Evolutionary conservation across 2,329 filamentous ascomycete species (phyloP), one percentile per base, ranked within the genome.

Genomic region (Trichoderma koningii): DNA sequence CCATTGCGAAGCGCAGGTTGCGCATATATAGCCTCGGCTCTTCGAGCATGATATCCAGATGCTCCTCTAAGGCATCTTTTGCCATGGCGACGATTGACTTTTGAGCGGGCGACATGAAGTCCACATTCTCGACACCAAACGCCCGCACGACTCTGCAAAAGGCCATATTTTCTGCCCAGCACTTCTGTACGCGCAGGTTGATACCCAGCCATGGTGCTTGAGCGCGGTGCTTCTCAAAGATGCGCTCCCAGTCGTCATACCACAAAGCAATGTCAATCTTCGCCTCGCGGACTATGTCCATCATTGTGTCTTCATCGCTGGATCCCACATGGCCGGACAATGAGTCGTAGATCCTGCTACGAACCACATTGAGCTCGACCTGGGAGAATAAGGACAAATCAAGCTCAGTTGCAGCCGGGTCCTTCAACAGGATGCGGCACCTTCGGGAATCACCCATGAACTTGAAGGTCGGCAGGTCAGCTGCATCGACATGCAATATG

Each of bases 371-470:
- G 14, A 75, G 71, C 72, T 81, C 83, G 3, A 85, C 78, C 66
- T 85, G 83, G 3, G 82, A 81, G 41, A 85, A 77, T 0, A 86
- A 72, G 7, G 82, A 80, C 17, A 84, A 71, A 69, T 86, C 83
- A 7, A 84, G 73, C 3, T 79, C 70, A 0, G 80, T 83, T 1
- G 78, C 77, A 1, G 76, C 76, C 0, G 76, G 72, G 66, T 80
- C 79, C 21, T 76, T 72, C 1, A 84, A 72, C 3, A 84, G 71
- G 19, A 79, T 75, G 19, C 82, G 73, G 30, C 81, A 80, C 26
- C 81, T 75, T 7, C 81, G 77, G 7, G 79, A 77, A 63, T 81
- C 79, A 10, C 80, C 75, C 0, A 75, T 76, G 55, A 81, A 76
- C 47, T 75, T 71, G 21, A 72, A 66, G 0, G 68, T 61, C 28